Conservation (phyloP, 306 rosid species). For the Vigna hirtella region DNA sequence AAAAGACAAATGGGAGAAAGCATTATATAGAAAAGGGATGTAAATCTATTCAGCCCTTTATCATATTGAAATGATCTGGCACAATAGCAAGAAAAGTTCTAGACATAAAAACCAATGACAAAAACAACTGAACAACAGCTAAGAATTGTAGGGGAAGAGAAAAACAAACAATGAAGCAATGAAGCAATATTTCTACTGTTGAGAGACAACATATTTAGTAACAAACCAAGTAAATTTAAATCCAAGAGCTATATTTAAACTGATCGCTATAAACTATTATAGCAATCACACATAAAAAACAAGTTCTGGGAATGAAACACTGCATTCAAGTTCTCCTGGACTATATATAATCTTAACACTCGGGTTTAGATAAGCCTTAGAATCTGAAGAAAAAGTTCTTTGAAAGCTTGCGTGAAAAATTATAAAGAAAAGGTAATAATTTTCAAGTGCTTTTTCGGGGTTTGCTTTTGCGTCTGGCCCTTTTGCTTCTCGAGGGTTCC, state of each 20-base stretch:
- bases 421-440: background rate
- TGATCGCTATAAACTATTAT: background rate
- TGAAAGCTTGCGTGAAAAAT: background rate
- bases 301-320: background rate
- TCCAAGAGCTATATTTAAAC: background rate
- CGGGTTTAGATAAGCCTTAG: background rate
- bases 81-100: background rate
- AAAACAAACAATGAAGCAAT: background rate
- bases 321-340: slow-evolving; percentile 17
- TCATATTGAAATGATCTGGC: background rate
- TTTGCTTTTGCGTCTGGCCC: slow-evolving; percentile 78
- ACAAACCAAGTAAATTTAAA: background rate
- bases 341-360: background rate
- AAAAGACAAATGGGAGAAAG: no score
- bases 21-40: no score
- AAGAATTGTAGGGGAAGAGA: background rate
- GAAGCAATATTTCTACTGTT: background rate
- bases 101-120: background rate
- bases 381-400: slow-evolving; percentile 28
- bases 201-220: background rate
- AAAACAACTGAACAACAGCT: slow-evolving; percentile 2
- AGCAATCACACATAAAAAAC: background rate
- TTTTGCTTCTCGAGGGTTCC: slow-evolving; percentile 62
- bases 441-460: slow-evolving; percentile 83
- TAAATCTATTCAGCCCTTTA: background rate